These are phyloP conservation scores for Ceratobasidium sp. DNA, from an alignment of 1,284 basidiomycete species.

Conservation along the genomic window DNA sequence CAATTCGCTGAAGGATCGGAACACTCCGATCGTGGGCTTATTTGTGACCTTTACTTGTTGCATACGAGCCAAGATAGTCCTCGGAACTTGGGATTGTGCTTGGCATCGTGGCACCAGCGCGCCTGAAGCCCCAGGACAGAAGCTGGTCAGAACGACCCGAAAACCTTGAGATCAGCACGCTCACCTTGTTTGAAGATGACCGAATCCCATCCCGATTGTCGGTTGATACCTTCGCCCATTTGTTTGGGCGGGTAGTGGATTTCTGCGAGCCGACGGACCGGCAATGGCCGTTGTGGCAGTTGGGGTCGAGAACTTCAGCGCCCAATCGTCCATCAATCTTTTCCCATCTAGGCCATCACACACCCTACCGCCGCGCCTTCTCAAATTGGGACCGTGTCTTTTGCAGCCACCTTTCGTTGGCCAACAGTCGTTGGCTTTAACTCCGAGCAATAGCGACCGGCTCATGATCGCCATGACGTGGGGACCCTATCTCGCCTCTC, in stretches of 20 bases:
- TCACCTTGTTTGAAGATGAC: not conserved
- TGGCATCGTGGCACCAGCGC: conserved; percentile 21
- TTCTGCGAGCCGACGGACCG: not conserved
- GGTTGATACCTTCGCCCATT: not conserved
- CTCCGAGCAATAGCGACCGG: conserved; percentile 3
- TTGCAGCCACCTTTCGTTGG: not conserved
- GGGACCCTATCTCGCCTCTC: conserved; percentile 3
- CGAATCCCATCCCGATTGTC: conserved; percentile 20
- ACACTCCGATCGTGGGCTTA: not conserved
- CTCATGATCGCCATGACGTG: not conserved
- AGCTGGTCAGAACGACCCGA: conserved; percentile 17
- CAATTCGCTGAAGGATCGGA: not conserved
- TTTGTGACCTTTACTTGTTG: not conserved
- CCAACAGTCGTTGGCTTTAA: not conserved
- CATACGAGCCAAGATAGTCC: not conserved
- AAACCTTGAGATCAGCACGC: conserved; percentile 6
- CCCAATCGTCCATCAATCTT: conserved; percentile 33
- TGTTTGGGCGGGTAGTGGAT: not conserved
- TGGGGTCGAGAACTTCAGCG: conserved; percentile 6
- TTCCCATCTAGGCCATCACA: conserved; percentile 30
- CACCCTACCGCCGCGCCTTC: not conserved
- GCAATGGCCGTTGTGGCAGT: conserved; percentile 2
- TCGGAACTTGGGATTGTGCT: not conserved
- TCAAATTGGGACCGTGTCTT: not conserved
- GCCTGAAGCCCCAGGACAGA: conserved; percentile 26